Percentiles rank a stretch among this genome's conserved stretches.
These are phyloP conservation scores for Coemansia sp. DNA, from an alignment of 192 early-diverging fungal genomes.

Conservation along the genomic window DNA sequence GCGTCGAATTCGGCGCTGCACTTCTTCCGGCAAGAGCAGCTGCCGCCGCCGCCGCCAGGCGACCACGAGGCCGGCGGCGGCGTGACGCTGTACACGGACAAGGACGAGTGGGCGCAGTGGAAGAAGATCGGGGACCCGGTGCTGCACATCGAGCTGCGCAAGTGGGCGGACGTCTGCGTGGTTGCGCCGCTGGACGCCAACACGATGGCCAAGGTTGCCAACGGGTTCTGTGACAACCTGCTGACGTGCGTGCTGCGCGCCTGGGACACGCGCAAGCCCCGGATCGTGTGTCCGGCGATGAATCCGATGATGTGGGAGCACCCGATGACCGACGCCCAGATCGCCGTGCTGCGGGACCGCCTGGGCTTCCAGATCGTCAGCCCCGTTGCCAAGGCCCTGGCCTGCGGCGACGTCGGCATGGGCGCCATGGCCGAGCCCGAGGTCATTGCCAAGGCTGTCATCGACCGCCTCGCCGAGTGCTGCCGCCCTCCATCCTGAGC, in stretches of 20 bases:
- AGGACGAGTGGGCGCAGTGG: slow-evolving; percentile 92
- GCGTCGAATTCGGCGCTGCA: slow-evolving; percentile 81
- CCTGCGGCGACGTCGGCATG: slow-evolving; percentile 89
- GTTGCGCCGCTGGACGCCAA: slow-evolving; percentile 94
- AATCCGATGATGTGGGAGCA: slow-evolving; percentile 97
- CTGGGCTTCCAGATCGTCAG: slow-evolving; percentile 69
- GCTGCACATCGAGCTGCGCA: slow-evolving; percentile 88
- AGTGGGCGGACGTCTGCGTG: slow-evolving; percentile 92
- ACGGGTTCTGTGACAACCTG: slow-evolving; percentile 92
- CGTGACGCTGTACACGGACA: slow-evolving; percentile 72
- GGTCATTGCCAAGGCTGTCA: slow-evolving; percentile 57
- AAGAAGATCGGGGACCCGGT: slow-evolving; percentile 84
- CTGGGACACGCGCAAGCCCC: slow-evolving; percentile 76
- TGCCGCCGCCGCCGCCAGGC: slow-evolving; percentile 23
- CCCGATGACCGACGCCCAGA: slow-evolving; percentile 78
- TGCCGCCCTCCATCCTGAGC: too few relatives aligned
- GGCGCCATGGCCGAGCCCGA: slow-evolving; percentile 88
- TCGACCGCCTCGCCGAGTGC: slow-evolving; percentile 17
- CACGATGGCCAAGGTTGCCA: slow-evolving; percentile 87
- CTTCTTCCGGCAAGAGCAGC: slow-evolving; percentile 72
- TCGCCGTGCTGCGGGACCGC: slow-evolving; percentile 52
- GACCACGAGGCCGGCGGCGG: slow-evolving; percentile 8
- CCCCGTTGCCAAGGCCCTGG: slow-evolving; percentile 83
- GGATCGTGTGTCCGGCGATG: slow-evolving; percentile 93
- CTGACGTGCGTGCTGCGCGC: slow-evolving; percentile 89